Conservation (phyloP, 2,329 filamentous ascomycete genomes). For the Phialophora chinensis region DNA sequence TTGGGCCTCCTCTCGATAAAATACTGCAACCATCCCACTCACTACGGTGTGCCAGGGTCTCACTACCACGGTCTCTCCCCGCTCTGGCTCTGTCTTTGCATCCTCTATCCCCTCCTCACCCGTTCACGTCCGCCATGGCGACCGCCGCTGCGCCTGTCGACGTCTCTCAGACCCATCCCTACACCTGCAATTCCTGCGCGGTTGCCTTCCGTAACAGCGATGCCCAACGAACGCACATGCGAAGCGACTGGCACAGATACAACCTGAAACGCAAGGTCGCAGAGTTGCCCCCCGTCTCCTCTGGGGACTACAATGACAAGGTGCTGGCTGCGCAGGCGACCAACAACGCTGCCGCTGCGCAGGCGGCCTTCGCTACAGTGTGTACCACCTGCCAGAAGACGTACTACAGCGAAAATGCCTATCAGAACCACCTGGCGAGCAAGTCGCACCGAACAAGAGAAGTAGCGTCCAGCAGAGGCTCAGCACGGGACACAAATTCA, state of each 20-base stretch:
- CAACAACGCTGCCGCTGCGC: conserved; percentile 81
- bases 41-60: neutral
- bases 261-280: conserved; percentile 95
- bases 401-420: conserved; percentile 96
- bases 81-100: conserved; percentile 6
- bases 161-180: conserved; percentile 61
- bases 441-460: conserved; percentile 80
- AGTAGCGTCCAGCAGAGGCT: conserved; percentile 55
- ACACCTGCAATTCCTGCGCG: conserved; percentile 97
- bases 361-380: conserved; percentile 82
- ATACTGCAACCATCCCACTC: conserved; percentile 21
- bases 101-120: conserved; percentile 1
- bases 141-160: conserved; percentile 25
- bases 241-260: conserved; percentile 97
- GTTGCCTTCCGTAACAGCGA: conserved; percentile 95
- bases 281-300: conserved; percentile 85
- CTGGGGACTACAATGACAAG: conserved; percentile 94
- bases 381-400: conserved; percentile 87
- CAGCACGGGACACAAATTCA: conserved; percentile 52
- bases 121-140: conserved; percentile 30
- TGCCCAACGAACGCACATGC: conserved; percentile 93
- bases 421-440: conserved; percentile 87
- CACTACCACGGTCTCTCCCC: neutral
- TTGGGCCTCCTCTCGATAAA: neutral
- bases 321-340: conserved; percentile 88